These are phyloP conservation scores for Penstemon barbatus DNA, from an alignment of 257 asterid genomes.

Conservation along the genomic window DNA sequence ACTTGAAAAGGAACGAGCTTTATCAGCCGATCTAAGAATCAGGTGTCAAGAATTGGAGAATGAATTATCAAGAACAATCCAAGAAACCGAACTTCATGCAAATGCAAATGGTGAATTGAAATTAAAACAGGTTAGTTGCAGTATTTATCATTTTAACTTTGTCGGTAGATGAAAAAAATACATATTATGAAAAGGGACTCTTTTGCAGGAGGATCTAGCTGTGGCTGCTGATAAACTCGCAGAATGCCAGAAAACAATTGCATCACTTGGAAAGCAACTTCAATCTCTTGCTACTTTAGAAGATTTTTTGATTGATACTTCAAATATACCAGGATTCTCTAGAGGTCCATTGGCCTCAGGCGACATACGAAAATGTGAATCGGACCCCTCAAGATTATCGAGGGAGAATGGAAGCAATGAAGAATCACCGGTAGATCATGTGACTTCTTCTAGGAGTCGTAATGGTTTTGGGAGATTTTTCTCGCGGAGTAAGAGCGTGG, in stretches of 20 bases:
- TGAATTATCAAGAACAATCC: constrained; percentile 43
- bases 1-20: constrained; percentile 39
- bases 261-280: constrained; percentile 80
- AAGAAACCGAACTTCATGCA: constrained; percentile 45
- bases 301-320: constrained; percentile 77
- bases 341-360: constrained; percentile 33
- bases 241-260: constrained; percentile 84
- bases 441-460: constrained; percentile 38
- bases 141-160: background rate
- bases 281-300: constrained; percentile 75
- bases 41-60: constrained; percentile 56
- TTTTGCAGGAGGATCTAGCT: constrained; percentile 60
- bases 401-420: constrained; percentile 39
- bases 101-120: constrained; percentile 44
- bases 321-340: constrained; percentile 61
- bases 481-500: constrained; percentile 49
- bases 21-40: constrained; percentile 40
- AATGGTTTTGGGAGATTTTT: constrained; percentile 61
- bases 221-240: constrained; percentile 82
- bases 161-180: background rate
- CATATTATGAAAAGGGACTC: background rate
- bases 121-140: constrained; percentile 56
- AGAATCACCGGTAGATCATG: constrained; percentile 42
- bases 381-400: constrained; percentile 32
- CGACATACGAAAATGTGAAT: constrained; percentile 27